These are phyloP conservation scores for Globisporangium abappressorium DNA, from an alignment of 352 stramenopile species.

Conservation along the genomic window DNA sequence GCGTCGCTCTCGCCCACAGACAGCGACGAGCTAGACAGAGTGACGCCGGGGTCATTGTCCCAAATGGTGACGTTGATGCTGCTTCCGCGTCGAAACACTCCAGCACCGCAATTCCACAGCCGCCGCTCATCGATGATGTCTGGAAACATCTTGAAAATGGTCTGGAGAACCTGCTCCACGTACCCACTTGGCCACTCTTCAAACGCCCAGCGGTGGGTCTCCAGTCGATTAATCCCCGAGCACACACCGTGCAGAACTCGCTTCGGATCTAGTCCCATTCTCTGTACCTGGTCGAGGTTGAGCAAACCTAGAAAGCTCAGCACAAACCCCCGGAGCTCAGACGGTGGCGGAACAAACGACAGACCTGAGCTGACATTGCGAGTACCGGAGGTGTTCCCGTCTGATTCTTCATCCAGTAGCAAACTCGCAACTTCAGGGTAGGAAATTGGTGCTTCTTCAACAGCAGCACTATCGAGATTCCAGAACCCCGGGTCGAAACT, in stretches of 20 bases:
- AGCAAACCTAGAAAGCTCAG: conserved; percentile 63
- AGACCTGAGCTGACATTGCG: conserved; percentile 17
- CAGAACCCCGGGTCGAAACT: conserved; percentile 26
- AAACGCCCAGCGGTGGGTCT: conserved; percentile 58
- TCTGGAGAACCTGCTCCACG: conserved; percentile 40
- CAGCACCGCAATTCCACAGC: conserved; percentile 68
- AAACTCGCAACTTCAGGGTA: conserved; percentile 27
- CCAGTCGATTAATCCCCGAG: conserved; percentile 46
- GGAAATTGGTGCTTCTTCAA: conserved; percentile 15
- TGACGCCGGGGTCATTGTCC: conserved; percentile 77
- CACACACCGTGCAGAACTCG: conserved; percentile 49
- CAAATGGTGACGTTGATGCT: conserved; percentile 63
- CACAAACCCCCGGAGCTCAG: conserved; percentile 54
- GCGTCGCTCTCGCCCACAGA: conserved; percentile 29
- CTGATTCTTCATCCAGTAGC: conserved; percentile 24
- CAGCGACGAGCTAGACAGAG: conserved; percentile 39
- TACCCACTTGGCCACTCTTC: conserved; percentile 53
- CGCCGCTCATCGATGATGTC: conserved; percentile 41
- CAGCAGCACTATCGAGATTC: background rate
- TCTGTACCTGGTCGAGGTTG: conserved; percentile 48
- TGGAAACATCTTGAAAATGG: conserved; percentile 51
- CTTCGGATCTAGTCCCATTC: conserved; percentile 34
- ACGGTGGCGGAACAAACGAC: conserved; percentile 31
- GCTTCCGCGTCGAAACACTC: conserved; percentile 33
- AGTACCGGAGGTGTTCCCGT: conserved; percentile 19